Evolutionary conservation across 140 eudicot genomes (phyloP), one percentile per base, ranked within the genome.

Genomic region (Senecio squalidus): DNA sequence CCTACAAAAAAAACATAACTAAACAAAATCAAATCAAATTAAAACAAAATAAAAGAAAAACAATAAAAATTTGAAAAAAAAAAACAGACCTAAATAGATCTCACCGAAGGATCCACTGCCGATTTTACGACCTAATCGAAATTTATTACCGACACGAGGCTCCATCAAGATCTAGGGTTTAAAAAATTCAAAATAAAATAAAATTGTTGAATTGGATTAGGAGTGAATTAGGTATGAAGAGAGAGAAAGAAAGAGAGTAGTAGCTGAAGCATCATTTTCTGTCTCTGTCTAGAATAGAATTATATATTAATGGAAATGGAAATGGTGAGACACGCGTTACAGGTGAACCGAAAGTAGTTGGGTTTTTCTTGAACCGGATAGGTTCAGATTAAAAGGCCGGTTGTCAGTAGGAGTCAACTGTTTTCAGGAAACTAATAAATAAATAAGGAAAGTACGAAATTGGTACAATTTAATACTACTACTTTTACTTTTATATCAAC

Each of bases 111-210:
- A 74, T 46, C 79, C 79, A 55, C 79, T 74, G 36, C 74, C 79
- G 58, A 74, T 74, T 54, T 74, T 74, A 7, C 74, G 74, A 34
- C 74, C 79, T 52, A 74, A 38, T 4, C 79, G 74, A 53, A 74
- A 74, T n/a, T 74, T 74, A 55, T 74, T 74, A 15, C 74, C 79
- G 44, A 74, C 79, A 52, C 79, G 74, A 51, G 74, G 79, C 73
- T 74, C 79, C 79, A 74, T 74, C 33, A 60, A 67, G 70, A 74
- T 67, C 78, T 60, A 59, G 74, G 69, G 64, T 73, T 73, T 73
- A 58, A 63, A 44, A 41, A 45, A 62, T 51, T 46, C 24, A 21
- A 36, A 55, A 9, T 34, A 2, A 34, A 52, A 58, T 33, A 25
- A 16, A 55, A 45, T 16, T 6, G 20, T 13, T 55, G 64, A n/a